These are phyloP conservation scores for Leucocoprinus birnbaumii DNA, from an alignment of 768 basidiomycete genomes.

Conservation along the genomic window DNA sequence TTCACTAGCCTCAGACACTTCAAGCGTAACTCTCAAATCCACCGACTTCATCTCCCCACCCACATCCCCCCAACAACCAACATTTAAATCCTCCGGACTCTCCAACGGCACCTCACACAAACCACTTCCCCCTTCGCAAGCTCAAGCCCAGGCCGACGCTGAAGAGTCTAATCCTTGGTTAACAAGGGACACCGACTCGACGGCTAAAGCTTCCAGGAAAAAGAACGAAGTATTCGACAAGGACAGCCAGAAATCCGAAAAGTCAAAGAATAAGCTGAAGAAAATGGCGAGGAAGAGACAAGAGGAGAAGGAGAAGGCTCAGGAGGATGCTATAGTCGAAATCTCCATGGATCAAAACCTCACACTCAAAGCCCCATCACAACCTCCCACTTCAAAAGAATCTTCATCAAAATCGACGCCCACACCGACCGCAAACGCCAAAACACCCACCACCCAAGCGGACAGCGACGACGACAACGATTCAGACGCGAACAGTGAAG, in stretches of 20 bases:
- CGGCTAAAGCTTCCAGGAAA: conserved; percentile 53
- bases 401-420: conserved; percentile 34
- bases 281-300: conserved; percentile 57
- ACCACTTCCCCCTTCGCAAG: too few species aligned
- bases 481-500: conserved; percentile 60
- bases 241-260: conserved; percentile 53
- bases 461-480: conserved; percentile 48
- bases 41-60: conserved; percentile 44
- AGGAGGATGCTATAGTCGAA: conserved; percentile 79
- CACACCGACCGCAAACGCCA: conserved; percentile 15
- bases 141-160: too few species aligned
- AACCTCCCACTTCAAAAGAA: conserved; percentile 22
- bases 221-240: conserved; percentile 77
- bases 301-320: conserved; percentile 54
- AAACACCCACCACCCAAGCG: conserved; percentile 34
- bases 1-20: conserved; percentile 50
- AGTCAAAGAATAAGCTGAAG: conserved; percentile 72
- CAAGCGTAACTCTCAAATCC: conserved; percentile 68
- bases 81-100: conserved; percentile 13
- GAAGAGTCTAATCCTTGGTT: conserved; percentile 81
- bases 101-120: background rate
- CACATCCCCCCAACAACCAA: conserved; percentile 25
- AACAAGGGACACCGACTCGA: conserved; percentile 23
- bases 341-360: conserved; percentile 61
- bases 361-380: conserved; percentile 21